A percentile compares a stretch with the other conserved stretches of the same genome.
These are phyloP conservation scores for Williopsis jadinii DNA, from an alignment of 1,139 yeast genomes.

Conservation along the genomic window DNA sequence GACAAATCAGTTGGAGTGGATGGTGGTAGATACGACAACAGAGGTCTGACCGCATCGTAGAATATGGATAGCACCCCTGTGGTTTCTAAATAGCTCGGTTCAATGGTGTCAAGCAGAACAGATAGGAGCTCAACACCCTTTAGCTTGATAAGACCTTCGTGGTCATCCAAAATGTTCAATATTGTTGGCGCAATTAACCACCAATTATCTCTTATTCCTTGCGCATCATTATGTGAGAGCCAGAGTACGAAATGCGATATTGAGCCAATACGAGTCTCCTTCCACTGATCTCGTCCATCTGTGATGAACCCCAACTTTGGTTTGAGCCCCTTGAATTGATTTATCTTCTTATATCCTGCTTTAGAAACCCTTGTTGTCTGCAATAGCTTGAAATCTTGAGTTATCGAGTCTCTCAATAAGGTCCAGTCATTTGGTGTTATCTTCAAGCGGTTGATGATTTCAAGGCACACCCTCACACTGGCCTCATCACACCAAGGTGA, in stretches of 20 bases:
- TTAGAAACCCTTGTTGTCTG: constrained; percentile 8
- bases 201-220: constrained; percentile 30
- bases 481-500: constrained; percentile 16
- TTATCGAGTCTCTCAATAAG: neutral
- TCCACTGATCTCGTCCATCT: constrained; percentile 14
- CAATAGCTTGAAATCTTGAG: constrained; percentile 2
- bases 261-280: constrained; percentile 12
- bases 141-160: constrained; percentile 36
- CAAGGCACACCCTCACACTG: neutral
- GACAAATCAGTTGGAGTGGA: constrained; percentile 29
- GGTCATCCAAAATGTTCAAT: constrained; percentile 45
- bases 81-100: constrained; percentile 22
- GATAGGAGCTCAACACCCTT: constrained; percentile 35
- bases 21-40: constrained; percentile 41
- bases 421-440: neutral
- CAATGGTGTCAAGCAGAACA: constrained; percentile 22
- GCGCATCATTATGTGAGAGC: constrained; percentile 18
- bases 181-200: constrained; percentile 40
- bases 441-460: neutral
- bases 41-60: constrained; percentile 32
- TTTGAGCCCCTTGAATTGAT: constrained; percentile 2
- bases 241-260: constrained; percentile 28
- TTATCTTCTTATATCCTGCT: constrained; percentile 14
- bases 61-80: constrained; percentile 41
- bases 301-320: constrained; percentile 13